Evolutionary conservation across 1,284 basidiomycete species (phyloP).

Genomic region (Microbotryomycetes sp.): DNA sequence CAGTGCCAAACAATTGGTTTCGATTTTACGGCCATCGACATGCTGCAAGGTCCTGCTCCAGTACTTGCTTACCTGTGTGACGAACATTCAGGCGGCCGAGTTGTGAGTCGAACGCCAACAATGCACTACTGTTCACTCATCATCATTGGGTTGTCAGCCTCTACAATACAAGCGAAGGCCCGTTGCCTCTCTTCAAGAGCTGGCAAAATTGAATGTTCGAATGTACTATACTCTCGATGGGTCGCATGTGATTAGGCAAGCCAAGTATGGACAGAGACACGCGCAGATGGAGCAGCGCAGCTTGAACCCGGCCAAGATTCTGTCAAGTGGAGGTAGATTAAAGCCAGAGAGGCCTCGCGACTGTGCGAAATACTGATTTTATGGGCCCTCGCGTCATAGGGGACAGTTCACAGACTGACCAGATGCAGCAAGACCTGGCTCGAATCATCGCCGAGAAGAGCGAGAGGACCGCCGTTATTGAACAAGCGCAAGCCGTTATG

Average conservation of each 20-base stretch:
- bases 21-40: constrained; percentile 75
- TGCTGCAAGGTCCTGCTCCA: constrained; percentile 46
- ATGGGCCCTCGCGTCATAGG: too few relatives aligned
- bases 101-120: constrained; percentile 9
- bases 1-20: constrained; percentile 63
- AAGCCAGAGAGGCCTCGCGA: too few relatives aligned
- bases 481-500: not conserved
- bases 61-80: constrained; percentile 43
- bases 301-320: constrained; percentile 8
- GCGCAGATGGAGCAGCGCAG: constrained; percentile 7
- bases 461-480: not conserved
- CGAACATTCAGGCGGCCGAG: not conserved
- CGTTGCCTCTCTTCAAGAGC: not conserved
- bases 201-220: too few relatives aligned
- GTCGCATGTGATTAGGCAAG: constrained; percentile 8
- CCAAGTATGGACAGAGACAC: constrained; percentile 13
- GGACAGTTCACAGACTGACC: not conserved
- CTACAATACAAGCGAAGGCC: not conserved
- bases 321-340: constrained; percentile 10
- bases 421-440: not conserved
- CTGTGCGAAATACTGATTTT: not conserved
- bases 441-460: not conserved
- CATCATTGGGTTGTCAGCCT: constrained; percentile 3
- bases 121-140: not conserved
- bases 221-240: constrained; percentile 28